Conservation (phyloP, 768 basidiomycete species). For the Chalciporus piperatus region DNA sequence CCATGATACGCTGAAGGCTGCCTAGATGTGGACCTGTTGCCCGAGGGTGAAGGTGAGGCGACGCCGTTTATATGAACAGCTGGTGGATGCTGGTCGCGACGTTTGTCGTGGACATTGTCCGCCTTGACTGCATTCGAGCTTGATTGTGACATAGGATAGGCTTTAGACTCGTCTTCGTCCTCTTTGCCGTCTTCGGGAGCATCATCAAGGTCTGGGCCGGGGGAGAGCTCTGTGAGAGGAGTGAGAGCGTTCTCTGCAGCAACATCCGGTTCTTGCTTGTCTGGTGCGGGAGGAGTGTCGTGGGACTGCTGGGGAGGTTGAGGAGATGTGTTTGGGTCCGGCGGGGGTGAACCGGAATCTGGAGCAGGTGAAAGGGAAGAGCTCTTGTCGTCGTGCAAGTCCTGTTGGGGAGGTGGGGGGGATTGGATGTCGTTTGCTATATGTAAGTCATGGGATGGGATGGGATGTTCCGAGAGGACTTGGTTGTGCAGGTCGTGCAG, state of each 20-base stretch:
- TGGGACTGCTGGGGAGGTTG: conserved; percentile 18
- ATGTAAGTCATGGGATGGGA: conserved; percentile 19
- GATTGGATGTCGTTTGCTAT: conserved; percentile 8
- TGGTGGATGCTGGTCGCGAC: conserved; percentile 7
- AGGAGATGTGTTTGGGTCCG: conserved; percentile 20
- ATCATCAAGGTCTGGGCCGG: conserved; percentile 59
- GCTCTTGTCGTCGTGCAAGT: conserved; percentile 40
- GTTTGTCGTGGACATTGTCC: conserved; percentile 18
- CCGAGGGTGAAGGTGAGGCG: conserved; percentile 17
- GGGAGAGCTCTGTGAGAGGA: conserved; percentile 75
- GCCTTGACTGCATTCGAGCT: conserved; percentile 18
- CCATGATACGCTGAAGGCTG: conserved; percentile 20
- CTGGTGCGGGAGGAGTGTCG: conserved; percentile 17
- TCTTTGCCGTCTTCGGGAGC: conserved; percentile 27
- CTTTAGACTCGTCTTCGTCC: conserved; percentile 35
- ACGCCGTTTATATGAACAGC: conserved; percentile 22
- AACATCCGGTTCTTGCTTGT: conserved; percentile 35
- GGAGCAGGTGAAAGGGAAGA: conserved; percentile 60
- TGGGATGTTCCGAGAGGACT: conserved; percentile 15
- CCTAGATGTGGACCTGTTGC: conserved; percentile 19
- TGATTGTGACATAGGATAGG: background rate
- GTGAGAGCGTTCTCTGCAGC: conserved; percentile 51
- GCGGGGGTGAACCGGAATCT: conserved; percentile 39
- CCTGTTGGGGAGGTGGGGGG: conserved; percentile 13
- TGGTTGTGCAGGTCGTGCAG: conserved; percentile 13